Conservation (phyloP, 495 filamentous ascomycete genomes). For the Neurospora sp. region DNA sequence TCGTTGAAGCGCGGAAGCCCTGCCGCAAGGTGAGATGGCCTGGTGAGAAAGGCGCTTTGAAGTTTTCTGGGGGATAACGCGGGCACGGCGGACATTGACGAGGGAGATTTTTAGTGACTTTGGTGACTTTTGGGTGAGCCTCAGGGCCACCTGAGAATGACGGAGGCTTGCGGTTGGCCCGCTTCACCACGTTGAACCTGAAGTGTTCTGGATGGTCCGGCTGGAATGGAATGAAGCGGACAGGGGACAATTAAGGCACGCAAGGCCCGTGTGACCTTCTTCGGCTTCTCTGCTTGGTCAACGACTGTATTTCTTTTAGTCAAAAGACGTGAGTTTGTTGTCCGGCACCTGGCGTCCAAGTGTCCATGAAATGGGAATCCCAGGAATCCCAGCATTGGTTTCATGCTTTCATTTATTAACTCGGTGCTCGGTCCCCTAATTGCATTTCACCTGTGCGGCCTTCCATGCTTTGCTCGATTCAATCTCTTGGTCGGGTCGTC, state of each 20-base stretch:
- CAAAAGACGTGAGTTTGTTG: slow-evolving; percentile 3
- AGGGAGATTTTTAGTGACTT: not conserved
- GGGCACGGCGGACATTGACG: not conserved
- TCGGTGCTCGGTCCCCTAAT: not conserved
- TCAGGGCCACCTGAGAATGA: not conserved
- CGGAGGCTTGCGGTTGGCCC: not conserved
- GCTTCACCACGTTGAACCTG: not conserved
- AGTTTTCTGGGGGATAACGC: not conserved
- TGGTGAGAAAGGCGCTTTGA: not conserved
- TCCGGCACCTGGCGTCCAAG: not conserved
- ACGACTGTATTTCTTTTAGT: slow-evolving; percentile 12
- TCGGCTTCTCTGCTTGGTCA: slow-evolving; percentile 16
- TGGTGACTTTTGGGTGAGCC: not conserved
- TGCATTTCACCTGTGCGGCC: not conserved
- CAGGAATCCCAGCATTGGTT: not conserved
- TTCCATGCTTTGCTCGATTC: not conserved
- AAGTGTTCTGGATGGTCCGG: slow-evolving; percentile 1
- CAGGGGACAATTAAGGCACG: slow-evolving; percentile 2
- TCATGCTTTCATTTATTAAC: not conserved
- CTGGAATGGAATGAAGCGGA: slow-evolving; percentile 12
- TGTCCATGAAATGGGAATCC: not conserved
- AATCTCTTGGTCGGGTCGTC: not conserved
- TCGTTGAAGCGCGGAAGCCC: not conserved
- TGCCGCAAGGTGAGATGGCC: not conserved
- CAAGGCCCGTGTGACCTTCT: slow-evolving; percentile 16